Base-by-base conservation (phyloP, 2,329 filamentous ascomycete genomes). In the Alternaria triticina region DNA sequence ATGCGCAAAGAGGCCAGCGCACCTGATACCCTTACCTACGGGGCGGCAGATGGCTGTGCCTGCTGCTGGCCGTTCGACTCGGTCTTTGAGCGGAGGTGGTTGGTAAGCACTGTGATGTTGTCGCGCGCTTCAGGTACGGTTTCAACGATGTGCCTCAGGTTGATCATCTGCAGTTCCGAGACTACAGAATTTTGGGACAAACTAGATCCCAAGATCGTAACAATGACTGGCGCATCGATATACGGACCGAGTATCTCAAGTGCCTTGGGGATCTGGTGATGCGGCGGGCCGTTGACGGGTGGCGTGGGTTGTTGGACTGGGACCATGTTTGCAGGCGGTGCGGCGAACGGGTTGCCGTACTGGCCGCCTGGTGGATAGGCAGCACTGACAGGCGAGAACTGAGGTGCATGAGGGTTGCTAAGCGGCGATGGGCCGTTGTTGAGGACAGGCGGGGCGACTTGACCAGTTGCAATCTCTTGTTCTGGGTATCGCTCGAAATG, bases 101-200 rank as follows among this genome's bases (percentile, higher is more conserved):
- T 63, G 1, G 58, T 67, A 6, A 79, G 60, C 2, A 75, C 69
- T 8, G 54, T 65, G 11, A 83, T 74, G 64, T 94, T 88, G 2
- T 89, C 86, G 22, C 88, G 84, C 0, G 92, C 88, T 22, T 85
- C 86, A 0, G 89, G 88, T 58, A 93, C 89, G 11, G 85, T 83
- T 54, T 89, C 86, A 23, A 93, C 84, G 13, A 95, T 89, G 43
- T 86, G 85, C 55, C 87, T 85, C 65, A 97, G 87, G 27, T 96
- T 88, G 59, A 87, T 84, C 86, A 96, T 90, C 74, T 96, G 92
- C 15, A 86, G 71, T 50, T 79, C 75, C 10, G 72, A 71, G 27
- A 83, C 77, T 8, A 72, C 68, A 7, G 78, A 73, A 15, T 77
- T 74, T 10, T 77, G 72, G 4, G 67, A 62, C n/a, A 74, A 36